Evolutionary conservation across 2,329 filamentous ascomycete genomes (phyloP), one percentile per base, ranked within the genome.

Genomic region (Zymoseptoria passerinii): DNA sequence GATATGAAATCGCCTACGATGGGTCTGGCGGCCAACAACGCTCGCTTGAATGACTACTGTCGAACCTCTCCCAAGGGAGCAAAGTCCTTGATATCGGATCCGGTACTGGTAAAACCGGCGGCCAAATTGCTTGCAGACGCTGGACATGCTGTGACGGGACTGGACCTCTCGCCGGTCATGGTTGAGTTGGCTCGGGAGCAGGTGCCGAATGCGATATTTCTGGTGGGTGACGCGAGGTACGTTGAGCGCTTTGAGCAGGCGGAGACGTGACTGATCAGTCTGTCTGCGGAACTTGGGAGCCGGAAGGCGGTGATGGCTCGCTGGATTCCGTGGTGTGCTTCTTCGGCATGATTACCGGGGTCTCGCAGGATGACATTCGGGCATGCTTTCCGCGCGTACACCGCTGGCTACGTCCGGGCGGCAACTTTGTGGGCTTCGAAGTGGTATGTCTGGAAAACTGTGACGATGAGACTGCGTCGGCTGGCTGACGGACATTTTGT

Each of bases 131-230:
- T 73, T 3, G 61, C 63, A 8, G 55, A 66, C 6, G 67, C 67
- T 8, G 68, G 68, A 28, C 59, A 68, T 19, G 52, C 67, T 4
- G 68, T 73, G 44, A 55, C 61, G 16, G 69, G 68, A 6, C 64
- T 67, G 40, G 66, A 71, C 53, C 65, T 71, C 53, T 66, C 70
- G 4, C 65, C 66, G 4, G 65, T 68, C 28, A 73, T 72, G 71
- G 59, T 72, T 23, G 55, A 66, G 3, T 53, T 69, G 13, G 71
- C 69, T 2, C 50, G 49, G 7, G 27, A 53, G 10, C 18, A 50
- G 2, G 59, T 54, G 10, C 56, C 61, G 8, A 50, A 10, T 13
- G 58, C 52, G 6, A 54, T n/a, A 4, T 62, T 58, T 49, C 23
- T 56, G 20, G 52, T 58, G 28, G 52, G 53, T 2, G 23, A 51